Evolutionary conservation across 805 yeast genomes (phyloP), one percentile per base, ranked within the genome.

Genomic region (Lachancea nothofagi): DNA sequence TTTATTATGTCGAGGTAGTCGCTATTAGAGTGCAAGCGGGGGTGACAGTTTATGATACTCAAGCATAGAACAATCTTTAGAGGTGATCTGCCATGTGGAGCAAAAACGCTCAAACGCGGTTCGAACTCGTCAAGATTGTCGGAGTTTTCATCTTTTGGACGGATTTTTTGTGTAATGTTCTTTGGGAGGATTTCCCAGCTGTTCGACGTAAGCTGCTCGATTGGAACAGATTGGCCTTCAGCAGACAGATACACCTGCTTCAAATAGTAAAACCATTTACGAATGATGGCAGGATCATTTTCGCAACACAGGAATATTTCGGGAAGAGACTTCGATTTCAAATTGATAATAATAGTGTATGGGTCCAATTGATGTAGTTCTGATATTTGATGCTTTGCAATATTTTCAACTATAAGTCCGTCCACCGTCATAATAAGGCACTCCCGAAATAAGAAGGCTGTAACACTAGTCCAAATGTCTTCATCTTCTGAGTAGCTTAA

Each of bases 121-220:
- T 21, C 26, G 4, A n/a, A 7, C 6, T 9, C 24, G 12, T 12
- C 15, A 21, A 15, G 13, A n/a, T 6, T 7, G n/a, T 10, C 14
- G 14, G 7, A 3, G 10, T 22, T 26, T 10, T 9, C 18, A 10
- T 12, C 7, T 21, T 31, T 31, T 6, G 22, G 31, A 20, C 38
- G 32, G 1, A 72, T 48, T 12, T 41, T 28, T 6, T 61, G 43
- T 10, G 51, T 40, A 10, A 50, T 36, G 31, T 57, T 54, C 7
- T 53, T 57, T 7, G 64, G 55, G 6, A 74, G 50, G 7, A 71
- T 46, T 7, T 53, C 53, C 78, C 82, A 73, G 1, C 71, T 70
- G 45, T 70, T 77, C 1, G 71, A 64, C 1, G 82, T 71, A 44
- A 76, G 55, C 49, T 75, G 77, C 23, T 64, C 62, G 19, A 75